Base-by-base conservation (phyloP, 768 basidiomycete genomes). In the Mrakia gelida region DNA sequence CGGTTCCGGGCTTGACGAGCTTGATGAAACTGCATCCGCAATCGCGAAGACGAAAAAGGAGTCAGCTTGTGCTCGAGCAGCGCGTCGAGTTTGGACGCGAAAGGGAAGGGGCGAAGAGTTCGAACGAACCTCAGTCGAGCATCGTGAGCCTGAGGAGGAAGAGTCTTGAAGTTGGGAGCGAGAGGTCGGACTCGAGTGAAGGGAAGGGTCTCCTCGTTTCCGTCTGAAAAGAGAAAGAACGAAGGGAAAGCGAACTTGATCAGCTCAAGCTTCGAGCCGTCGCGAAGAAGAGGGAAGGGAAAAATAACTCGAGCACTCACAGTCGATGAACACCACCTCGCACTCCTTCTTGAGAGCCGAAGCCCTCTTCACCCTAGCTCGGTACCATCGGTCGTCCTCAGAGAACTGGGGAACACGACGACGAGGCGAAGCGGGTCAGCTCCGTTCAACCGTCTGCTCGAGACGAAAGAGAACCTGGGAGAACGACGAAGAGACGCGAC, bases 141-240 rank as follows among this genome's bases (percentile, higher is more conserved):
- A 61, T 98, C 96, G 77, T 94, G 93, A 11, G 96, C 96, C 84
- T 98, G 95, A 30, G 94, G 92, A 43, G 93, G 90, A 13, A 99
- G 88, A 13, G 91, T 88, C 81, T 92, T 92, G 89, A 98, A 98
- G 83, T 91, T 91, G 32, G 90, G 85, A 81, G 98, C 95, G 70
- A 99, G 88, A 4, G 95, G 95, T 32, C 97, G 89, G 79, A 97
- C 90, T 16, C 84, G 80, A 18, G 89, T 85, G 85, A 93, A 98
- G 6, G 91, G 85, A 16, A 98, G 87, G 2, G 88, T 92, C 82
- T 96, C 94, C 84, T 95, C 92, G 84, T 99, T 98, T 45, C 96
- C 96, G 82, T 79, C 80, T 78, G 62, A 45, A 26, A 30, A 43
- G n/a, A 71, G 7, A 18, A 70, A 3, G 65, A 41, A 54, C 72